Evolutionary conservation across 106 monocot genomes (phyloP).

Genomic region (Posidonia australis): DNA sequence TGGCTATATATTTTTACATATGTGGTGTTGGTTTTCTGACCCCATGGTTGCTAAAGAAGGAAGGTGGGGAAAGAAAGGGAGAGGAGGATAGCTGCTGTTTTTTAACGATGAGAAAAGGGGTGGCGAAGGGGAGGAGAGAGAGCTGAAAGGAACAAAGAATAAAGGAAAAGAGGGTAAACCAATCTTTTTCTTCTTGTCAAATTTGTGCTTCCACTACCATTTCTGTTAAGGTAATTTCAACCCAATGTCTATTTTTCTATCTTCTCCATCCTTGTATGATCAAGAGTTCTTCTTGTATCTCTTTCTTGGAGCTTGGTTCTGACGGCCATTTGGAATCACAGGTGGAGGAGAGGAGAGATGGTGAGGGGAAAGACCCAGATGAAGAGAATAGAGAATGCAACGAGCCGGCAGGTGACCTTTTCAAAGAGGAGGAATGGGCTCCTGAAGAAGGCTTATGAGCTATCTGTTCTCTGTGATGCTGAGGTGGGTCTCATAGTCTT

Average conservation of each 20-base stretch:
- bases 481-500: constrained; percentile 10
- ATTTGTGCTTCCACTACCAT: background rate
- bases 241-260: background rate
- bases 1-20: background rate
- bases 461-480: no score
- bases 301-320: background rate
- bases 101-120: background rate
- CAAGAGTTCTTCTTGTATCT: background rate
- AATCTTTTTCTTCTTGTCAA: background rate
- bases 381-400: constrained; percentile 14
- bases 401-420: constrained; percentile 12
- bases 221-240: constrained; percentile 4
- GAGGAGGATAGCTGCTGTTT: background rate
- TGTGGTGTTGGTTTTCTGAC: background rate
- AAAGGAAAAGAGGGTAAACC: background rate
- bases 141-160: no score
- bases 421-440: no score
- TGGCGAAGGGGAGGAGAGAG: no score
- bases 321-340: background rate
- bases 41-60: background rate
- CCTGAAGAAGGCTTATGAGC: no score
- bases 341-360: background rate
- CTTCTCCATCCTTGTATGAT: background rate
- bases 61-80: background rate
- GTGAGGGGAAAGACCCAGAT: constrained; percentile 15